These are phyloP conservation scores for Sclerotinia spermophila DNA, from an alignment of 2,329 filamentous ascomycete species.

Conservation along the genomic window DNA sequence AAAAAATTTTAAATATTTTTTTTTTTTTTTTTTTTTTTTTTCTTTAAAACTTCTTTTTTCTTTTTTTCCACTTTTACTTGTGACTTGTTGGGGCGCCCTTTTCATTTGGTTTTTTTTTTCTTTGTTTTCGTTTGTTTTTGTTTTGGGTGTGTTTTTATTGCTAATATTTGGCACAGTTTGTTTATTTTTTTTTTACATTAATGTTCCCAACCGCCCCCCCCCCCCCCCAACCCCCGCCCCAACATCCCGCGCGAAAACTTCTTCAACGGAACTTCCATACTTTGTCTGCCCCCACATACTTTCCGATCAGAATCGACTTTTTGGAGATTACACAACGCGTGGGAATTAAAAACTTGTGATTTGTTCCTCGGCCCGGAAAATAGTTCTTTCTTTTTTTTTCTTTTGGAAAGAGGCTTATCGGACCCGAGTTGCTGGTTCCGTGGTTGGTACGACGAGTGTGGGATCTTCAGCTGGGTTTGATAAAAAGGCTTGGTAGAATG, in stretches of 20 bases:
- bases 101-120: too few relatives aligned
- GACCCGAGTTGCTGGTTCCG: background rate
- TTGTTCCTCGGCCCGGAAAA: background rate
- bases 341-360: background rate
- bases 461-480: background rate
- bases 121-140: too few relatives aligned
- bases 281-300: background rate
- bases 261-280: background rate
- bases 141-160: too few relatives aligned
- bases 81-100: too few relatives aligned
- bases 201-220: too few relatives aligned
- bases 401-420: background rate
- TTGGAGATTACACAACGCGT: background rate
- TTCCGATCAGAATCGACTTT: background rate
- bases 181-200: too few relatives aligned
- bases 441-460: background rate
- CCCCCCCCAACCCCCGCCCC: slow-evolving; percentile 1
- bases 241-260: background rate
- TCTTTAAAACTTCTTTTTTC: too few relatives aligned
- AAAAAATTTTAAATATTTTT: too few relatives aligned
- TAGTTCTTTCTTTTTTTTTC: too few relatives aligned
- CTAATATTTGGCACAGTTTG: too few relatives aligned
- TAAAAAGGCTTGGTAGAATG: background rate
- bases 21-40: too few relatives aligned
- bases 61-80: too few relatives aligned